phyloP scores from a whole-genome alignment of 495 filamentous ascomycete species.

The Lasiosphaeria ovina region DNA sequence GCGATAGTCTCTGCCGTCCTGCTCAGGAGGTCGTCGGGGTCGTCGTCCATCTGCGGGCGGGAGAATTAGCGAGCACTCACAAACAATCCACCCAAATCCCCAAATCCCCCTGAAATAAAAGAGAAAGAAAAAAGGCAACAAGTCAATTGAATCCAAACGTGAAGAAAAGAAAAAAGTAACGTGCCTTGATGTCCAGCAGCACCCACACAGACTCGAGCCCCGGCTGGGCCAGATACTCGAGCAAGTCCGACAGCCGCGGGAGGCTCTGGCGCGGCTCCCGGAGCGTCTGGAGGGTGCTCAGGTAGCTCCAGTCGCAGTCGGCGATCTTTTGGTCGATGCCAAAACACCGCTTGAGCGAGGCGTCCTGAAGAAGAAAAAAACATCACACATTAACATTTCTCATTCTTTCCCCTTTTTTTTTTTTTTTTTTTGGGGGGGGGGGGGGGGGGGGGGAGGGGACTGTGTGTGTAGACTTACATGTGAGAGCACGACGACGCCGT shows the following conservation, averaged over 20 bases:
- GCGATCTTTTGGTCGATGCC: conserved; percentile 65
- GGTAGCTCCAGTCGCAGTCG: conserved; percentile 72
- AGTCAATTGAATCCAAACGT: conserved; percentile 13
- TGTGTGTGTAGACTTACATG: conserved; percentile 56
- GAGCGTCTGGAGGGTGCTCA: conserved; percentile 65
- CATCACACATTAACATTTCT: conserved; percentile 8
- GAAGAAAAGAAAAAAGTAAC: neutral
- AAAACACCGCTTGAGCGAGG: conserved; percentile 73
- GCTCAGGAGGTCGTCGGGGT: conserved; percentile 66
- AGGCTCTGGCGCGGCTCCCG: conserved; percentile 66
- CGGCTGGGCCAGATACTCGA: conserved; percentile 65
- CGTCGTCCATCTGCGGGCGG: conserved; percentile 54
- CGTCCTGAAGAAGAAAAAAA: conserved; percentile 54
- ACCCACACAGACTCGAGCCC: conserved; percentile 68
- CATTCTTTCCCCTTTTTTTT: neutral
- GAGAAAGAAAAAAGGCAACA: neutral
- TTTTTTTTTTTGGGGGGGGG: too few species aligned
- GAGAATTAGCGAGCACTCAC: too few species aligned
- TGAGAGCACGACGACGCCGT: conserved; percentile 80
- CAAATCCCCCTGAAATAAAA: too few species aligned
- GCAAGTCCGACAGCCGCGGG: conserved; percentile 71
- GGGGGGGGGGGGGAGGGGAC: neutral
- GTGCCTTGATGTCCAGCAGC: conserved; percentile 84
- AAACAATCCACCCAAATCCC: too few species aligned
- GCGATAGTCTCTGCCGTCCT: conserved; percentile 60